Conservation (phyloP, 129 eudicot genomes). For the Kitagawia praeruptora region DNA sequence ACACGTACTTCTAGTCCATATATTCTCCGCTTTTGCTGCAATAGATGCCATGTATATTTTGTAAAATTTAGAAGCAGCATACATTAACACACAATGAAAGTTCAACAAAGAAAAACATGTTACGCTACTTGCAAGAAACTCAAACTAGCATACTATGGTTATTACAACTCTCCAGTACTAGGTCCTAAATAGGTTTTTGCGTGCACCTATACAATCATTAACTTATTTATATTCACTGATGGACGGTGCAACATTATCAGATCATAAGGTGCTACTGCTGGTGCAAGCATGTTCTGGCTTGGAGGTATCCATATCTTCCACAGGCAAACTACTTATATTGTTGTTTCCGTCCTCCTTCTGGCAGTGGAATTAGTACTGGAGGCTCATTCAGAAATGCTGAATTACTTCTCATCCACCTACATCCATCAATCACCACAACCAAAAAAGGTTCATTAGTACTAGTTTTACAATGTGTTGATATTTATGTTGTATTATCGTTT, state of each 20-base stretch:
- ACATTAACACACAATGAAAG: no score
- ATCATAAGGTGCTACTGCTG: background rate
- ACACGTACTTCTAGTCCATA: no score
- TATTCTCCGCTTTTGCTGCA: no score
- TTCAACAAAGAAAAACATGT: background rate
- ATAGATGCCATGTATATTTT: no score
- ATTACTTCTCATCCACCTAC: background rate
- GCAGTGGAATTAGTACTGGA: background rate
- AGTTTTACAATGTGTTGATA: background rate
- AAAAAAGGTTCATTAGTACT: no score
- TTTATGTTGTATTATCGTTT: no score
- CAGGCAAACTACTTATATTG: background rate
- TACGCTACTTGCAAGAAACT: background rate
- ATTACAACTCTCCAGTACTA: background rate
- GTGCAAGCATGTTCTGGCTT: background rate
- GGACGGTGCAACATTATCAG: background rate
- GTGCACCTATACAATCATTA: background rate
- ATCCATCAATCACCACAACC: background rate
- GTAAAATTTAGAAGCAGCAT: no score
- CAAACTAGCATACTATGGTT: background rate
- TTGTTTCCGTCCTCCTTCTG: background rate
- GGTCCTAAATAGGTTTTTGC: background rate
- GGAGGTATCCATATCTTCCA: background rate
- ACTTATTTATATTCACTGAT: background rate
- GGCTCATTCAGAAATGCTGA: background rate